A percentile compares a stretch with the other conserved stretches of the same genome.
Conservation (phyloP, 2,329 filamentous ascomycete genomes). For the Trichoderma hamatum region DNA sequence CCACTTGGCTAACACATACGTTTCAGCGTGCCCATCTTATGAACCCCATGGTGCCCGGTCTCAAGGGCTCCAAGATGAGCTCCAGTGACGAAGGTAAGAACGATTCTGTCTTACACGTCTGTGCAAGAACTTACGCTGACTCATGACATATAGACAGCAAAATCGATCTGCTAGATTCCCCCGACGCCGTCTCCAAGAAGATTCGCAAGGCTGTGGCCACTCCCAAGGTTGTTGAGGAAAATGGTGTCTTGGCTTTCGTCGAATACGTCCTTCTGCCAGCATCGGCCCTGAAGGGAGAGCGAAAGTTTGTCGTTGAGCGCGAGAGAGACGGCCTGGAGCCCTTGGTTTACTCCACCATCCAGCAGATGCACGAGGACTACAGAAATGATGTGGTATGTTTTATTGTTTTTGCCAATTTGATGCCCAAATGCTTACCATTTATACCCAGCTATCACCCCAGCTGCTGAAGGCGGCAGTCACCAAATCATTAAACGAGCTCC, state of each 20-base stretch:
- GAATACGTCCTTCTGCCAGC: constrained; percentile 86
- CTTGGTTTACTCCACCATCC: constrained; percentile 76
- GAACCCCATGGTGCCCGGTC: constrained; percentile 83
- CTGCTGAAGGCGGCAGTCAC: constrained; percentile 83
- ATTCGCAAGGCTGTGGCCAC: constrained; percentile 81
- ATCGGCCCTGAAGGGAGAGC: constrained; percentile 62
- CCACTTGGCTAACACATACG: not conserved
- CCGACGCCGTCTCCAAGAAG: constrained; percentile 78
- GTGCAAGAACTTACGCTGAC: not conserved
- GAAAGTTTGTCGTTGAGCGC: constrained; percentile 70
- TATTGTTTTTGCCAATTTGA: not conserved
- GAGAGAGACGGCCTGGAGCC: constrained; percentile 68
- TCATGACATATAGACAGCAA: constrained; percentile 66
- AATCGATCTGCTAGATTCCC: constrained; percentile 85
- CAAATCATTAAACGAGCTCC: constrained; percentile 70
- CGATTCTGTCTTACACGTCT: too few relatives aligned
- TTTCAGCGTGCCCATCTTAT: constrained; percentile 44
- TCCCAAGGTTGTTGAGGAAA: constrained; percentile 77
- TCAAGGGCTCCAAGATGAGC: constrained; percentile 85
- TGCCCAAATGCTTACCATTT: not conserved
- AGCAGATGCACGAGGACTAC: constrained; percentile 80
- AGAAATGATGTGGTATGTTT: constrained; percentile 70
- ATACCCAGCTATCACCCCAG: constrained; percentile 72
- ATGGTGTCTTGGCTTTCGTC: constrained; percentile 83
- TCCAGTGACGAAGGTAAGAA: constrained; percentile 65